A percentile compares a stretch with the other conserved stretches of the same genome.
These are phyloP conservation scores for Diaporthe batatas DNA, from an alignment of 2,329 filamentous ascomycete genomes.

Conservation along the genomic window DNA sequence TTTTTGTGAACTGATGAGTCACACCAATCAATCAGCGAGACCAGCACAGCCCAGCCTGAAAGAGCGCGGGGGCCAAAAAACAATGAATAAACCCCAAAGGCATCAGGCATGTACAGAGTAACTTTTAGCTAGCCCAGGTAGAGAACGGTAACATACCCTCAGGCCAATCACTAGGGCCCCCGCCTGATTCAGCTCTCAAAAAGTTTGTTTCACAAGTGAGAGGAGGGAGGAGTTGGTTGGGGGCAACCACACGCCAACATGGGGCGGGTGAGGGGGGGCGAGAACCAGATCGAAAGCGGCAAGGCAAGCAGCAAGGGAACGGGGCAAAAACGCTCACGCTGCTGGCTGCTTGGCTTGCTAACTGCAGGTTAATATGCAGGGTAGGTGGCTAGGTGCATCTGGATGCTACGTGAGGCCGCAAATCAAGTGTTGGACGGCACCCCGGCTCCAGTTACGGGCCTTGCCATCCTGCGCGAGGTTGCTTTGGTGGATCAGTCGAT, in stretches of 20 bases:
- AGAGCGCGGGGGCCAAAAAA: constrained; percentile 4
- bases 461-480: constrained; percentile 9
- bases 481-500: constrained; percentile 3
- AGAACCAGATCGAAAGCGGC: neutral
- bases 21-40: constrained; percentile 5
- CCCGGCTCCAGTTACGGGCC: constrained; percentile 5
- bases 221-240: neutral
- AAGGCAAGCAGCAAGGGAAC: too few species aligned
- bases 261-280: constrained; percentile 6
- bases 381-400: constrained; percentile 34
- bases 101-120: neutral
- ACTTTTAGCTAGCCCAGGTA: constrained; percentile 8
- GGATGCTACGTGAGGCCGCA: constrained; percentile 26
- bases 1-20: constrained; percentile 29
- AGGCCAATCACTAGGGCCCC: constrained; percentile 19
- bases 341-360: constrained; percentile 25
- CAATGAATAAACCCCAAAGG: neutral
- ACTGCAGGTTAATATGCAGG: constrained; percentile 34
- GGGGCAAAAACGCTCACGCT: neutral
- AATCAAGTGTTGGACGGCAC: constrained; percentile 5
- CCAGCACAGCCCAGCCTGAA: neutral
- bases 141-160: neutral
- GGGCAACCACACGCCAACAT: constrained; percentile 11
- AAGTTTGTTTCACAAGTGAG: constrained; percentile 33
- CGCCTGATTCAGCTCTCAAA: constrained; percentile 12